A percentile compares a stretch with the other conserved stretches of the same genome.
Conservation (phyloP, 495 filamentous ascomycete species). For the Lichina pygmaea region DNA sequence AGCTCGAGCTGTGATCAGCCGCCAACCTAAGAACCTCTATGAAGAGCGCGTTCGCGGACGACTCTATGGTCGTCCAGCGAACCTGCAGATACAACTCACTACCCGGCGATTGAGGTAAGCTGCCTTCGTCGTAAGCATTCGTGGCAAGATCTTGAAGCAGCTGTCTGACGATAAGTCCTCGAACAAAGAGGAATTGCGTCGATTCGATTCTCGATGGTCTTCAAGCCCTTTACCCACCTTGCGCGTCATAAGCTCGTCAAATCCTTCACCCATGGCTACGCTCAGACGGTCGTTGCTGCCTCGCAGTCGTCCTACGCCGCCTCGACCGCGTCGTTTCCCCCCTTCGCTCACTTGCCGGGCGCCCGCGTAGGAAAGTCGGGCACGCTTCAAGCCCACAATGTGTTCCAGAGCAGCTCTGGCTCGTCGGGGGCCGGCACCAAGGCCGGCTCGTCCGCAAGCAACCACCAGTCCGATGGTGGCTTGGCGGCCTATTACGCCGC, state of each 20-base stretch:
- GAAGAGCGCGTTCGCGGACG: conserved; percentile 33
- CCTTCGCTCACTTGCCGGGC: conserved; percentile 21
- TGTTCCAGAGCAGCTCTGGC: conserved; percentile 33
- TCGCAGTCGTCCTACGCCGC: conserved; percentile 76
- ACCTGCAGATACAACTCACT: conserved; percentile 21
- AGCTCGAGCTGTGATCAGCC: background rate
- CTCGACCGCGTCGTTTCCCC: conserved; percentile 26
- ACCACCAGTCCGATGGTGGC: conserved; percentile 22
- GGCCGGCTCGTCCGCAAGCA: conserved; percentile 8
- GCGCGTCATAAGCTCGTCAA: conserved; percentile 92
- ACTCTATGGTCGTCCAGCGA: conserved; percentile 37
- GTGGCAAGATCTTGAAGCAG: too few species aligned
- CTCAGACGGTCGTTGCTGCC: conserved; percentile 87
- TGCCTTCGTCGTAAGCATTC: background rate
- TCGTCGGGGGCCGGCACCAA: conserved; percentile 19
- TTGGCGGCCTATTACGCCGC: conserved; percentile 75
- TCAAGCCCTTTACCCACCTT: conserved; percentile 63
- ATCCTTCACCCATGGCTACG: conserved; percentile 89
- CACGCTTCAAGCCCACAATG: conserved; percentile 42
- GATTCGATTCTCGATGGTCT: conserved; percentile 46
- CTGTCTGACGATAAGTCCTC: too few species aligned
- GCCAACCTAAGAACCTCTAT: background rate
- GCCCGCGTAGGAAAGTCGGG: conserved; percentile 30
- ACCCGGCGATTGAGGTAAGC: conserved; percentile 3
- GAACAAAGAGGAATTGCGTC: conserved; percentile 6